Base-by-base conservation (phyloP, 345 rosid species). In the Eucalyptus erythrocorys region DNA sequence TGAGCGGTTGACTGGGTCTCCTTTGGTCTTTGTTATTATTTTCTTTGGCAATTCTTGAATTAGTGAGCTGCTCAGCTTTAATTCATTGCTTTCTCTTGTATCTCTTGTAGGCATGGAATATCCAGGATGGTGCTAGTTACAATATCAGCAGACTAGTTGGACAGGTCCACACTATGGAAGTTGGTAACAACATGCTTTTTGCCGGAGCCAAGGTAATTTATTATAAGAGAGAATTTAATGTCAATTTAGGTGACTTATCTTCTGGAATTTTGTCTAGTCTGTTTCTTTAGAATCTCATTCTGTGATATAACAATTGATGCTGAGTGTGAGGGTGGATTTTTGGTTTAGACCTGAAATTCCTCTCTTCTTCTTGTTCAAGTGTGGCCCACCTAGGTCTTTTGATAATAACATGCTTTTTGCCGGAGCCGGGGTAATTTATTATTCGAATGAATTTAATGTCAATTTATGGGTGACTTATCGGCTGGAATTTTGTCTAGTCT, bases 341-440 rank as follows among this genome's bases (percentile, higher is more conserved):
- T 45, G 47, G 47, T 45, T 45, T 45, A 45, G 47, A 45, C 47
- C 6, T 45, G 47, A 45, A 45, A 9, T 45, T 45, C 47, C 8
- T 45, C 47, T 45, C 47, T 45, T 45, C 47, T 45, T 45, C 6
- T 45, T 5, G 8, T 45, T 45, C 47, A 45, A 45, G 47, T 45
- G 47, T 45, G 47, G 47, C n/a, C n/a, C n/a, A n/a, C n/a, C n/a
- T n/a, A n/a, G n/a, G n/a, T n/a, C n/a, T n/a, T n/a, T n/a, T n/a
- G n/a, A n/a, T n/a, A n/a, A n/a, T n/a, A n/a, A n/a, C n/a, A 92
- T 92, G 95, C 93, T 94, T 16, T 95, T 94, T 50, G 97, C 96
- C 61, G 98, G 96, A 48, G 91, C 91, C 3, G 92, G 93, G 94
- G 96, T 96, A 89, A 91, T 76, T 76, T 37, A 21, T 37, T 37